phyloP scores from a whole-genome alignment of 352 stramenopile genomes.

The Globisporangium cederbergense region DNA sequence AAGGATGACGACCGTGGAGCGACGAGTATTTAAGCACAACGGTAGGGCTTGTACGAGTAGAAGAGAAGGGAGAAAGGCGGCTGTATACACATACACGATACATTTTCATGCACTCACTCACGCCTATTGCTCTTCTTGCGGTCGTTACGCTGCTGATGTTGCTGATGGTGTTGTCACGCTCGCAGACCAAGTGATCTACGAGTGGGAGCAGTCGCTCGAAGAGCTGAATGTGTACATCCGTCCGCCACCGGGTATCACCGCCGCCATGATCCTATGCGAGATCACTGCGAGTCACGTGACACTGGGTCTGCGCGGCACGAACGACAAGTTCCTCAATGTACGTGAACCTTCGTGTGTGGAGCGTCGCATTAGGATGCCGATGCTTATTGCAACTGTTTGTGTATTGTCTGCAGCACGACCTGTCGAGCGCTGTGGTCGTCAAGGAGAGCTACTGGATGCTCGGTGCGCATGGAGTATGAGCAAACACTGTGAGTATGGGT shows the following conservation, averaged over 20 bases:
- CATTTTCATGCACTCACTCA: neutral
- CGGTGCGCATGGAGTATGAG: constrained; percentile 30
- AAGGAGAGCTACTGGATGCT: constrained; percentile 96
- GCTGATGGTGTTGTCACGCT: neutral
- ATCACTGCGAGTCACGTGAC: constrained; percentile 89
- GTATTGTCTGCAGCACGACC: constrained; percentile 70
- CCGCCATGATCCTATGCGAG: constrained; percentile 81
- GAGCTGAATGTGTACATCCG: constrained; percentile 96
- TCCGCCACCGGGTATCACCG: constrained; percentile 80
- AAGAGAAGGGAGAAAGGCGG: neutral
- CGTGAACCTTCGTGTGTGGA: neutral
- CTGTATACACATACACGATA: constrained; percentile 7
- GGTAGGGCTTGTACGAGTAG: constrained; percentile 27
- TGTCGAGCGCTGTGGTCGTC: constrained; percentile 90
- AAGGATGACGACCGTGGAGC: constrained; percentile 31
- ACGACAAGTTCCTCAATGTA: constrained; percentile 93
- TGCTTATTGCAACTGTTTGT: neutral
- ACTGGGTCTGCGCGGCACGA: constrained; percentile 85
- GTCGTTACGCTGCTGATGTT: neutral
- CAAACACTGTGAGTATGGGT: neutral
- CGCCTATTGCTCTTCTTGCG: neutral
- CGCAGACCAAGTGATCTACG: constrained; percentile 88
- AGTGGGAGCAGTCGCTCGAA: constrained; percentile 96
- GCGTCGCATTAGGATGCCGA: neutral
- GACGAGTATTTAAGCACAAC: constrained; percentile 69